Evolutionary conservation across 2,329 filamentous ascomycete genomes (phyloP).

Genomic region (Aspergillus hiratsukae): DNA sequence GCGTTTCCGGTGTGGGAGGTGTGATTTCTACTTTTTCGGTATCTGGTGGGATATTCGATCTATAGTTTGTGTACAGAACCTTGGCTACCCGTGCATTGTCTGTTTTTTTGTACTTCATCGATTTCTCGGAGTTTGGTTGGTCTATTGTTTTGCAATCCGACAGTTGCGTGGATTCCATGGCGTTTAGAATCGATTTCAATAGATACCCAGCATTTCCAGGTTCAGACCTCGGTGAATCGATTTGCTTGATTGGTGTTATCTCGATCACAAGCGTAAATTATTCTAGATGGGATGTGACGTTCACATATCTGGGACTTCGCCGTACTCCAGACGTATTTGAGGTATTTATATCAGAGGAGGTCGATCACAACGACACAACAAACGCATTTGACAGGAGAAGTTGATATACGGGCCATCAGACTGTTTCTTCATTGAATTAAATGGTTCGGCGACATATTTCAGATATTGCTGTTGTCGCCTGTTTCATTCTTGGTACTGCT

Average conservation of each 20-base stretch:
- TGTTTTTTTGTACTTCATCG: background rate
- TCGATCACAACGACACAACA: background rate
- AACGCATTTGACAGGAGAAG: background rate
- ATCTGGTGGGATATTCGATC: background rate
- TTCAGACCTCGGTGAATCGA: background rate
- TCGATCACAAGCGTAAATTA: background rate
- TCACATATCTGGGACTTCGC: background rate
- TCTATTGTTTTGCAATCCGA: background rate
- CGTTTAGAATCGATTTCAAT: too few species aligned
- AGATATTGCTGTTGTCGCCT: background rate
- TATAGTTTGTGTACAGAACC: background rate
- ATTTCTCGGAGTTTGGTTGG: background rate
- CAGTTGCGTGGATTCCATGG: too few species aligned
- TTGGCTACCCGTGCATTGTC: background rate
- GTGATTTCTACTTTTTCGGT: background rate
- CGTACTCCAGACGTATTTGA: background rate
- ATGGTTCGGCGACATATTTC: background rate
- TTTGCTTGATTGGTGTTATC: background rate
- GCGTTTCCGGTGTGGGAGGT: background rate
- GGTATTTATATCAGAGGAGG: background rate
- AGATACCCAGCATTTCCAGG: background rate
- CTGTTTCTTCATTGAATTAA: background rate
- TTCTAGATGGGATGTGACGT: background rate
- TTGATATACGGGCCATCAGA: too few species aligned
- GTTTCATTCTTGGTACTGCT: background rate